Evolutionary conservation across 805 yeast genomes (phyloP).

Genomic region (Wickerhamiella bombiphila): DNA sequence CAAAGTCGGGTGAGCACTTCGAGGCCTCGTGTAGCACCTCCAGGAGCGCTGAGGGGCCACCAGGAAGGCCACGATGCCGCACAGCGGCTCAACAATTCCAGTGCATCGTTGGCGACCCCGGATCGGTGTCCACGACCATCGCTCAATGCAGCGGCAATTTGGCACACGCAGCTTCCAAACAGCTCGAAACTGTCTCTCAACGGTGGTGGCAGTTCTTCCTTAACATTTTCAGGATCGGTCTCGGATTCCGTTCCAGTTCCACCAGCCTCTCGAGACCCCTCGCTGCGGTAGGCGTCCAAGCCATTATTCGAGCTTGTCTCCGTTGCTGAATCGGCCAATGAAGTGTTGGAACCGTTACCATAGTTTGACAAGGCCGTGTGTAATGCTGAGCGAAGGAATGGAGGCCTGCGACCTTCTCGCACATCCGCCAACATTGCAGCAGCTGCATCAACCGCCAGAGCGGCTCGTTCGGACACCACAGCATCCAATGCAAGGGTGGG

Average conservation of each 20-base stretch:
- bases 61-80: constrained; percentile 68
- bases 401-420: constrained; percentile 43
- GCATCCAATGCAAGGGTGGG: constrained; percentile 34
- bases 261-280: not conserved
- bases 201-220: too few species aligned
- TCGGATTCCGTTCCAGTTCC: constrained; percentile 4
- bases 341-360: not conserved
- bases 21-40: constrained; percentile 36
- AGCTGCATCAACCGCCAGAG: constrained; percentile 57
- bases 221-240: constrained; percentile 12
- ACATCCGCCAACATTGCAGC: constrained; percentile 54
- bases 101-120: too few species aligned
- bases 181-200: too few species aligned
- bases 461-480: constrained; percentile 52
- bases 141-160: constrained; percentile 5
- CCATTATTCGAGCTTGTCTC: too few species aligned
- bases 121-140: constrained; percentile 12
- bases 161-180: constrained; percentile 15
- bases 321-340: not conserved
- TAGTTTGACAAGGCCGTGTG: too few species aligned
- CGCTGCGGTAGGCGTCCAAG: too few species aligned
- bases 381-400: constrained; percentile 54
- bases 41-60: constrained; percentile 34
- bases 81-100: constrained; percentile 8
- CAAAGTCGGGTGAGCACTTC: constrained; percentile 51